Evolutionary conservation across 1,284 basidiomycete genomes (phyloP).

Genomic region (Sporisorium exsertum): DNA sequence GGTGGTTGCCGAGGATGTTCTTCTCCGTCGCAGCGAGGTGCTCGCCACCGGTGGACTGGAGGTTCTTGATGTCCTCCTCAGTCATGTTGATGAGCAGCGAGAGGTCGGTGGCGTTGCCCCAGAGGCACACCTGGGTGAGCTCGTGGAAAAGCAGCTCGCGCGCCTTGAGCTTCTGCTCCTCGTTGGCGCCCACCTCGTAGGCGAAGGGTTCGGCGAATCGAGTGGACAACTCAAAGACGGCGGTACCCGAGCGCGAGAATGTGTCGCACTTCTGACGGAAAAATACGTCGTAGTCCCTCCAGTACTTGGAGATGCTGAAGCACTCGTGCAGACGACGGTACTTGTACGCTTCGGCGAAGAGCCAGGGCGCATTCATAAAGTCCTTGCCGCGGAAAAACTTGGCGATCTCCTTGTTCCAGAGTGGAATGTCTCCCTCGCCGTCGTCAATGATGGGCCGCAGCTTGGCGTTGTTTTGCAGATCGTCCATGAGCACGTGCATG

Average conservation of each 20-base stretch:
- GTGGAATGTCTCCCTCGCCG: slow-evolving; percentile 89
- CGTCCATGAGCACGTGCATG: slow-evolving; percentile 70
- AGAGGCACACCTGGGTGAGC: slow-evolving; percentile 77
- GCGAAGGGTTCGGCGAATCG: slow-evolving; percentile 89
- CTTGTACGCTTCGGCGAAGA: slow-evolving; percentile 91
- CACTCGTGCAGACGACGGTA: slow-evolving; percentile 94
- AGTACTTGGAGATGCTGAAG: slow-evolving; percentile 91
- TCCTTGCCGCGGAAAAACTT: slow-evolving; percentile 90
- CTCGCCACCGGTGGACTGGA: slow-evolving; percentile 97
- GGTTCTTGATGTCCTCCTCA: slow-evolving; percentile 95
- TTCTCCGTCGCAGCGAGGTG: slow-evolving; percentile 95
- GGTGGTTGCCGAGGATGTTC: slow-evolving; percentile 89
- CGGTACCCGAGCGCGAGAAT: slow-evolving; percentile 89
- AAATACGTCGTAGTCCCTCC: slow-evolving; percentile 77
- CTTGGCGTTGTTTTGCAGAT: slow-evolving; percentile 69
- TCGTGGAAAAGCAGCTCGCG: slow-evolving; percentile 92
- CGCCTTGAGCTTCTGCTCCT: slow-evolving; percentile 77
- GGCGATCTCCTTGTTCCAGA: slow-evolving; percentile 86
- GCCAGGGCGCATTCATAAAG: slow-evolving; percentile 82
- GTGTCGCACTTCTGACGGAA: slow-evolving; percentile 82
- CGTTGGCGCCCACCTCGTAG: slow-evolving; percentile 74
- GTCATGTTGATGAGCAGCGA: slow-evolving; percentile 98
- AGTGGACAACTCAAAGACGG: slow-evolving; percentile 93
- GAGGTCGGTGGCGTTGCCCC: slow-evolving; percentile 78
- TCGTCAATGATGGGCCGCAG: slow-evolving; percentile 86